Base-by-base conservation (phyloP, 2,329 filamentous ascomycete genomes). In the Allantophomopsis cytisporea region DNA sequence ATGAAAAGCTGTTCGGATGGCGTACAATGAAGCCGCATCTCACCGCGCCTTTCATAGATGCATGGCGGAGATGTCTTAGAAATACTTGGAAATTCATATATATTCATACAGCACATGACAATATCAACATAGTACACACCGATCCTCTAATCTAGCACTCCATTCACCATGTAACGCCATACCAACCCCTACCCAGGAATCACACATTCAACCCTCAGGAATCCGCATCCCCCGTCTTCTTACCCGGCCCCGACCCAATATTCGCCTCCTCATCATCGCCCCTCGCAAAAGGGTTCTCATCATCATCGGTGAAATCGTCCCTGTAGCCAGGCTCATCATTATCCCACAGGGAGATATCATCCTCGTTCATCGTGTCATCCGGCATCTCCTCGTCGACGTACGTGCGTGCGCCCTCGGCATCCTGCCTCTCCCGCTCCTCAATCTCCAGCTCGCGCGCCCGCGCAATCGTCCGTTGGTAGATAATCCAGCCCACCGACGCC, bases 401-500 rank as follows among this genome's bases (percentile, higher is more conserved):
- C 17, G 39, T 45, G 20, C 37, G 38, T 14, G 21, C 38, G 17
- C 18, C 20, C 18, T 47, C 44, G 2, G 20, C 18, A 41, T 53
- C 50, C 10, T 8, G 16, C 12, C 31, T 15, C 15, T 15, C 16
- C 31, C 31, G 23, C 36, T 53, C 53, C 31, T 52, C 54, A 7
- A 45, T 46, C 36, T 58, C 69, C 28, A 80, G 61, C 57, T 77
- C 69, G 37, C 67, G 68, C 14, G 76, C 75, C 39, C 76, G 66
- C 32, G 71, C 66, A 68, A 80, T 77, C 40, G 76, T 80, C 43
- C 73, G 68, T 39, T 71, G 71, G 63, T 94, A 98, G 56, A 98
- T 93, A 60, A 93, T 68, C 60, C 77, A 82, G 13, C 86, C 89
- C 2, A 91, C 87, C 18, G 65, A 70, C 16, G 81, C 63, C 35